Evolutionary conservation across 495 filamentous ascomycete genomes (phyloP), one percentile per base, ranked within the genome.

Genomic region (Penicillium paxilli): DNA sequence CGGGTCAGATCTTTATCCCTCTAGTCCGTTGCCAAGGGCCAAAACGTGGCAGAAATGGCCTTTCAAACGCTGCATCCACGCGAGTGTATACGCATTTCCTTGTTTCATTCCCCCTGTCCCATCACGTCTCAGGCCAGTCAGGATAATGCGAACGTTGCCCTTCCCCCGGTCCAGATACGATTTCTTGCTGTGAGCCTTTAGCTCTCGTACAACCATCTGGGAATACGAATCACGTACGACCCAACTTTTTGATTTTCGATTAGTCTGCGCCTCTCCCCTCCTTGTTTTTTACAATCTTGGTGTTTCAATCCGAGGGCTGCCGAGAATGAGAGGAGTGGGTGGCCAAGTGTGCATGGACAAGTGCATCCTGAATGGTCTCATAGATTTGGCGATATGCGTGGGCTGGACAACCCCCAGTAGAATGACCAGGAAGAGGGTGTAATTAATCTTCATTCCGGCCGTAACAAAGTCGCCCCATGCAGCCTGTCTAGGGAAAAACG

Each of bases 1-100:
- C 49, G 45, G 57, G 64, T 67, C 49, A 67, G 64, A 67, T 67
- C 64, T 64, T 67, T 67, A 67, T 59, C 64, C 64, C 49, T 49
- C 58, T 66, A 66, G 63, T 59, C 57, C 54, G 49, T 50, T 60
- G 58, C 61, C 60, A 67, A 64, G 61, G 46, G 32, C 33, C n/a
- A 35, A 40, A 40, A 44, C 12, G 17, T 28, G 37, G 41, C 40
- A 45, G 20, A 28, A 22, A 11, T 10, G 0, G 16, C 17, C 44
- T 23, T 30, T 46, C 44, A 28, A 28, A 17, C 38, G 47, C 30
- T 38, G 5, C n/a, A 38, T 19, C n/a, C 35, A 38, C 35, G 2
- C 35, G 2, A 38, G 8, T 19, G 17, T 21, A n/a, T 42, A 33
- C 54, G 48, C 32, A 54, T 33, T 54, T 37, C 17, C 51, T 42